These are phyloP conservation scores for Microbotryomycetes sp. DNA, from an alignment of 1,284 basidiomycete genomes.

Conservation along the genomic window DNA sequence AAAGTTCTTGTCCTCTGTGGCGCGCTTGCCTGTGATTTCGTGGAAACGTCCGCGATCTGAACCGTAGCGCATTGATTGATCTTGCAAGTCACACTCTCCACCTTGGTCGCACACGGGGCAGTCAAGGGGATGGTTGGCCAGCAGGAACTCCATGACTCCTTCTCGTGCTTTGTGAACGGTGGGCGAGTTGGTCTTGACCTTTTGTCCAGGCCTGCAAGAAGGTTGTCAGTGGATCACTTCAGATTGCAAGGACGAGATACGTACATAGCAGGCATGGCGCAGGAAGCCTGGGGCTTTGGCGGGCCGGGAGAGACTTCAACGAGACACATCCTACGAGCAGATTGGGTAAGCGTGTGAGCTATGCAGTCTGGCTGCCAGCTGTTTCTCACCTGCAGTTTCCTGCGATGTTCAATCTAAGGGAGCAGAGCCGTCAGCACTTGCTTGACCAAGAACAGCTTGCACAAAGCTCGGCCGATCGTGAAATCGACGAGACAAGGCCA, in stretches of 20 bases:
- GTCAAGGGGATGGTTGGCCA: conserved; percentile 95
- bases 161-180: conserved; percentile 92
- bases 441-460: too few relatives aligned
- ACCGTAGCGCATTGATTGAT: conserved; percentile 99
- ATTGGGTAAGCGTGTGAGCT: conserved; percentile 24
- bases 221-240: neutral
- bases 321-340: conserved; percentile 71
- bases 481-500: too few relatives aligned
- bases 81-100: conserved; percentile 93
- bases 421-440: neutral
- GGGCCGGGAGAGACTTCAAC: conserved; percentile 65
- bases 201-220: conserved; percentile 61
- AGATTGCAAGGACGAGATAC: neutral
- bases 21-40: conserved; percentile 95
- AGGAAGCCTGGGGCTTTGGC: conserved; percentile 43
- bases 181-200: conserved; percentile 93
- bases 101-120: conserved; percentile 92
- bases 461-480: too few relatives aligned
- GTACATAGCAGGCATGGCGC: conserved; percentile 92
- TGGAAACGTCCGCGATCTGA: conserved; percentile 96
- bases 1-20: conserved; percentile 96
- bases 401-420: conserved; percentile 70
- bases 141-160: conserved; percentile 98
- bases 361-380: too few relatives aligned
- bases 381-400: conserved; percentile 89